These are phyloP conservation scores for Nitzschia sp. DNA, from an alignment of 108 stramenopile genomes.

Conservation along the genomic window DNA sequence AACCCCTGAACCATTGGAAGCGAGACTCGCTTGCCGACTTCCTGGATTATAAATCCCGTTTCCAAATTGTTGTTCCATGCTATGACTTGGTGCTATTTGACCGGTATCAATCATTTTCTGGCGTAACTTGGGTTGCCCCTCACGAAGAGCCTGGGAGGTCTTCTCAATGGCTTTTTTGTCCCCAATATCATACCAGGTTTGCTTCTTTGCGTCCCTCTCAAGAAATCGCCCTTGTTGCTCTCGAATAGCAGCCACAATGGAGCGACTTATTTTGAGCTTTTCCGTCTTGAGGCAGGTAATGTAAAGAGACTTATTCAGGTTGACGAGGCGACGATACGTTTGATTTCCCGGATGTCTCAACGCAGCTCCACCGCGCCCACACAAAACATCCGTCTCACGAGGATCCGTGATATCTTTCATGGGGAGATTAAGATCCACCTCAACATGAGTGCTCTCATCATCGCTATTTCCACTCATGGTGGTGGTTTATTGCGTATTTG, in stretches of 20 bases:
- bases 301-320: constrained; percentile 57
- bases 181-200: constrained; percentile 66
- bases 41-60: constrained; percentile 32
- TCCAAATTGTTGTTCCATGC: constrained; percentile 17
- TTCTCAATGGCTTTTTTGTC: constrained; percentile 80
- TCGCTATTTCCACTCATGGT: constrained; percentile 13
- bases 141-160: constrained; percentile 80
- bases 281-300: constrained; percentile 59
- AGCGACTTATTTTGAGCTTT: constrained; percentile 75
- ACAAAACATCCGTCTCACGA: constrained; percentile 69
- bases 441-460: constrained; percentile 3
- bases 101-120: constrained; percentile 63
- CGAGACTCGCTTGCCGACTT: not conserved
- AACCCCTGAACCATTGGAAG: not conserved
- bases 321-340: constrained; percentile 64
- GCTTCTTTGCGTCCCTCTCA: constrained; percentile 57
- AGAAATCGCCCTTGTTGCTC: constrained; percentile 79
- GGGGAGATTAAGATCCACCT: constrained; percentile 9
- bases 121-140: constrained; percentile 78
- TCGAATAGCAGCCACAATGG: constrained; percentile 79
- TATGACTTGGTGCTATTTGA: constrained; percentile 24
- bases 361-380: constrained; percentile 76
- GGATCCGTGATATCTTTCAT: constrained; percentile 38
- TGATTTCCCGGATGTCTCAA: constrained; percentile 76
- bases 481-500: too few relatives aligned